These are phyloP conservation scores for Stagonosporopsis vannaccii DNA, from an alignment of 2,329 filamentous ascomycete species.

Conservation along the genomic window DNA sequence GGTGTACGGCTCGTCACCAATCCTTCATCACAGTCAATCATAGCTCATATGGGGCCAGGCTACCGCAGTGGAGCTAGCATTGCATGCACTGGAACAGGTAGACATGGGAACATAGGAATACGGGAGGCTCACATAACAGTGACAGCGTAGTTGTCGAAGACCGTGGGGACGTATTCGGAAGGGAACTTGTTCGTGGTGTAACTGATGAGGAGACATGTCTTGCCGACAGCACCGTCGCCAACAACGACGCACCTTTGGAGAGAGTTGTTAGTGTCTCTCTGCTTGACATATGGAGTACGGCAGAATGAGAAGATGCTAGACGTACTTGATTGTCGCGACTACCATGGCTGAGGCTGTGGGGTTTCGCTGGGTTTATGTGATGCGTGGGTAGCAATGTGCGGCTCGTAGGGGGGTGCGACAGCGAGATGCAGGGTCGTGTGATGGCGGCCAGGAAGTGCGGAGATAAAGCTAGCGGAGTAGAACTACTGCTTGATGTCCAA, in stretches of 20 bases:
- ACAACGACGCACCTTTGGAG: conserved; percentile 89
- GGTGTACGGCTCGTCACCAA: conserved; percentile 98
- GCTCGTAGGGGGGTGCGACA: conserved; percentile 18
- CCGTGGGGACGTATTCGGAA: conserved; percentile 98
- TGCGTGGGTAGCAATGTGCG: conserved; percentile 11
- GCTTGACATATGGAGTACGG: not conserved
- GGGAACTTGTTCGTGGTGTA: conserved; percentile 99
- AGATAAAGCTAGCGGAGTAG: conserved; percentile 32
- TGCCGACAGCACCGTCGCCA: conserved; percentile 98
- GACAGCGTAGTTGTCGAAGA: conserved; percentile 99
- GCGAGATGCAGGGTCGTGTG: conserved; percentile 23
- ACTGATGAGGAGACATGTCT: conserved; percentile 98
- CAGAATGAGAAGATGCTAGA: conserved; percentile 15
- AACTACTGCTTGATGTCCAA: conserved; percentile 42
- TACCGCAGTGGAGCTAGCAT: not conserved
- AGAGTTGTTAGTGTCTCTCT: conserved; percentile 19
- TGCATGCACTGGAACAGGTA: not conserved
- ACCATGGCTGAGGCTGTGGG: conserved; percentile 41
- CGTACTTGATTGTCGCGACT: conserved; percentile 53
- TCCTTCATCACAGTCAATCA: conserved; percentile 67
- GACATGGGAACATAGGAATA: conserved; percentile 6
- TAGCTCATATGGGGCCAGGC: conserved; percentile 6
- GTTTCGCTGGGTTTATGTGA: conserved; percentile 7
- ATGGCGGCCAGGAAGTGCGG: conserved; percentile 28
- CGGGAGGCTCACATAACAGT: conserved; percentile 86